Percentiles rank a stretch among this genome's conserved stretches.
phyloP scores from a whole-genome alignment of 2,329 filamentous ascomycete species.

The Camptophora hylomeconis region DNA sequence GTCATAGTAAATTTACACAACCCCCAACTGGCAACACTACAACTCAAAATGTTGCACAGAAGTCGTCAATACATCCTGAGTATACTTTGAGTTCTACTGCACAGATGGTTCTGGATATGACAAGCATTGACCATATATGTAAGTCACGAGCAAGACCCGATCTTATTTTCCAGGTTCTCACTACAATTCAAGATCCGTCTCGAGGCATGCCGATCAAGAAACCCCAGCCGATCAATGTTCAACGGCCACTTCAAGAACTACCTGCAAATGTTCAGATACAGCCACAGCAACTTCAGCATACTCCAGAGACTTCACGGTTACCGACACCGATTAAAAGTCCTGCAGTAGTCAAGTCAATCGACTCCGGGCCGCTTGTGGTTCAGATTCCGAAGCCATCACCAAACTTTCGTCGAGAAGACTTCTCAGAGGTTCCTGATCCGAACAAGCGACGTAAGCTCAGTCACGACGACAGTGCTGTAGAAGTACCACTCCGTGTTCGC shows the following conservation, averaged over 20 bases:
- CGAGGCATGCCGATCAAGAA: not conserved
- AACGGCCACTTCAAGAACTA: slow-evolving; percentile 8
- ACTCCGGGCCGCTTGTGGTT: slow-evolving; percentile 28
- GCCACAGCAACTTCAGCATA: too few species aligned
- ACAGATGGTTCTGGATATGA: slow-evolving; percentile 12
- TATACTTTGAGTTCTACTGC: slow-evolving; percentile 9
- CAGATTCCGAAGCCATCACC: slow-evolving; percentile 34
- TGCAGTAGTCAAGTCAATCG: slow-evolving; percentile 6
- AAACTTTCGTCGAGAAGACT: slow-evolving; percentile 27
- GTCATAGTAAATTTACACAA: too few species aligned
- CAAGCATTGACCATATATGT: slow-evolving; percentile 12
- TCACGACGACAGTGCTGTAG: slow-evolving; percentile 40
- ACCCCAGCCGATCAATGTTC: slow-evolving; percentile 9
- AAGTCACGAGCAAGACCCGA: too few species aligned
- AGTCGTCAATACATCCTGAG: too few species aligned
- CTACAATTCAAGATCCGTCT: not conserved
- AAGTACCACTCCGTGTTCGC: slow-evolving; percentile 46
- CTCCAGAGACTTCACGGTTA: too few species aligned
- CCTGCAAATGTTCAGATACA: too few species aligned
- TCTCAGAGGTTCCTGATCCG: slow-evolving; percentile 25
- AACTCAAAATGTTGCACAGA: too few species aligned
- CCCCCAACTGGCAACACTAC: too few species aligned
- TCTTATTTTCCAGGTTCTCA: too few species aligned
- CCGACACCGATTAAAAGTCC: too few species aligned
- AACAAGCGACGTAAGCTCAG: slow-evolving; percentile 39